Conservation (phyloP, 495 filamentous ascomycete species). For the Pyrenula aspistea region DNA sequence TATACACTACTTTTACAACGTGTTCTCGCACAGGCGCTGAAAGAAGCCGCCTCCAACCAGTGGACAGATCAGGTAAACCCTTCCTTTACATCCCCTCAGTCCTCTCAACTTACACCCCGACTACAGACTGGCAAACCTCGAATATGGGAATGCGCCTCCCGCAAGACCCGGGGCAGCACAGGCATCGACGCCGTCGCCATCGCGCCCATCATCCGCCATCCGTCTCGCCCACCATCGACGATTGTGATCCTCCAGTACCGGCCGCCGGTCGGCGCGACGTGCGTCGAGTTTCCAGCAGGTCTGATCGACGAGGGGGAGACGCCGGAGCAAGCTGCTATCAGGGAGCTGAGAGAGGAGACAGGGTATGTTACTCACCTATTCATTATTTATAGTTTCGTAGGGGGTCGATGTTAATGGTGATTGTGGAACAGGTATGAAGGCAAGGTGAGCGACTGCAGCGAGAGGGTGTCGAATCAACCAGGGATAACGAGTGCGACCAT, state of each 20-base stretch:
- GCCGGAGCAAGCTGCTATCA: slow-evolving; percentile 63
- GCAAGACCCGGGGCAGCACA: slow-evolving; percentile 52
- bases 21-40: too few relatives aligned
- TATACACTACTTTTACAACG: too few relatives aligned
- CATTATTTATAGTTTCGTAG: too few relatives aligned
- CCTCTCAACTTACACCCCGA: too few relatives aligned
- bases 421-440: not conserved
- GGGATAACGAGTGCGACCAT: not conserved
- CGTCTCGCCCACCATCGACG: slow-evolving; percentile 53
- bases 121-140: not conserved
- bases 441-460: not conserved
- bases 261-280: slow-evolving; percentile 65
- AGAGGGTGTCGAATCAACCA: not conserved
- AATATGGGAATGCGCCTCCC: not conserved
- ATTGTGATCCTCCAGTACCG: slow-evolving; percentile 82
- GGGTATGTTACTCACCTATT: slow-evolving; percentile 71
- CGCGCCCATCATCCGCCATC: slow-evolving; percentile 53
- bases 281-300: slow-evolving; percentile 79
- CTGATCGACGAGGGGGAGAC: slow-evolving; percentile 75
- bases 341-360: slow-evolving; percentile 92
- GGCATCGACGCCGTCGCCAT: slow-evolving; percentile 77
- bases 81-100: too few relatives aligned
- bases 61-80: not conserved
- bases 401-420: too few relatives aligned
- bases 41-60: too few relatives aligned